Conservation (phyloP, 1,284 basidiomycete species). For the Cystobasidium pallidum region DNA sequence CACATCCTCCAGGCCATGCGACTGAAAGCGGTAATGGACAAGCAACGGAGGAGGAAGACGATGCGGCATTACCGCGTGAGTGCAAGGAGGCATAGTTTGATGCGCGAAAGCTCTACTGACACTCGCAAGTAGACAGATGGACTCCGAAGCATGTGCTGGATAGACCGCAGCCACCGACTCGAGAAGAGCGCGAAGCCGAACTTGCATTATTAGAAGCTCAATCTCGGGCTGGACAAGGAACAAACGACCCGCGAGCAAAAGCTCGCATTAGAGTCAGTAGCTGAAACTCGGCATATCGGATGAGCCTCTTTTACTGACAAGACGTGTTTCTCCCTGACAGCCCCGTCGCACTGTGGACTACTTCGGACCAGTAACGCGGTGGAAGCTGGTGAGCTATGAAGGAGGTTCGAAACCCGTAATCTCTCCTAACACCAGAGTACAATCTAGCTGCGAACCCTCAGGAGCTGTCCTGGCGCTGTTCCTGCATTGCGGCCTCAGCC, state of each 20-base stretch:
- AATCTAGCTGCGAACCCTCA: constrained; percentile 45
- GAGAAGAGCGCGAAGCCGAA: constrained; percentile 51
- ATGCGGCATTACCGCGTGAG: neutral
- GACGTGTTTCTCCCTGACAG: constrained; percentile 56
- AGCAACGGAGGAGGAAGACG: neutral
- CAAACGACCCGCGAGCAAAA: constrained; percentile 50
- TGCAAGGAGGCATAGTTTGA: too few species aligned
- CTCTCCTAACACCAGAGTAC: neutral
- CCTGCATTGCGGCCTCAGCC: constrained; percentile 74
- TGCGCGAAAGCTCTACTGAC: too few species aligned
- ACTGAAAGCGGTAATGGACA: neutral
- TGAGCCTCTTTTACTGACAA: too few species aligned
- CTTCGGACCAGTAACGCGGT: constrained; percentile 80
- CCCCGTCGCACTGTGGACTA: constrained; percentile 94
- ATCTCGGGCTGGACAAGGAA: constrained; percentile 34
- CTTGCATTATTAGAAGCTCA: constrained; percentile 47
- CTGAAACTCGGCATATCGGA: too few species aligned
- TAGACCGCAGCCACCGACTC: constrained; percentile 50
- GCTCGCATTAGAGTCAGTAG: constrained; percentile 40
- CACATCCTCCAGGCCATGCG: constrained; percentile 3
- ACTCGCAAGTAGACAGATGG: constrained; percentile 47
- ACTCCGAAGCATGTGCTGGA: constrained; percentile 47
- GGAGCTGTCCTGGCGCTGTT: constrained; percentile 60
- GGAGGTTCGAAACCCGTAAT: constrained; percentile 22
- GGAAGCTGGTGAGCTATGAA: constrained; percentile 66